Evolutionary conservation across 176 grass and related monocot genomes (phyloP), one percentile per base, ranked within the genome.

Genomic region (Oryza coarctata): DNA sequence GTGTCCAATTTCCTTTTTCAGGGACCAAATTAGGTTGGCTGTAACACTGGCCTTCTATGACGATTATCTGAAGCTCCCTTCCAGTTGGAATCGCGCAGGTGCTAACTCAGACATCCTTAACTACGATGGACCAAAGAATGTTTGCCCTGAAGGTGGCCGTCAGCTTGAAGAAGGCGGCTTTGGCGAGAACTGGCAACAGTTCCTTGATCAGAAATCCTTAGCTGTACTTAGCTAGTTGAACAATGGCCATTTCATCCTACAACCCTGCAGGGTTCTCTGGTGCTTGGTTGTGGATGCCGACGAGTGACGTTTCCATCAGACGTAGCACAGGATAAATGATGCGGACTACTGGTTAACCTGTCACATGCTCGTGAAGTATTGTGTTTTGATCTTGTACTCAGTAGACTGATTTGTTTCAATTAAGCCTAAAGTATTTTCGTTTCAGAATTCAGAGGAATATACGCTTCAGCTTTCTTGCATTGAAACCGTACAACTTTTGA

Each of bases 61-160:
- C 7, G 89, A 90, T 71, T 84, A 98, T 91, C 60, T 83, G 32
- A 93, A 89, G 67, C 89, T 95, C 74, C 89, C 96, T 75, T 77
- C 73, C 18, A 86, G 71, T 50, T 98, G 96, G 93, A 90, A 86
- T 77, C 80, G 85, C 6, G 25, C 52, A 75, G 58, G 76, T 32
- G 85, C 49, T 78, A 44, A 85, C 45, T 31, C 67, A 0, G 83
- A 93, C 27, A 75, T 95, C 68, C 70, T 89, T 31, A 36, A 57
- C 29, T 93, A 88, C 35, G 93, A 98, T 38, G 96, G 96, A 6
- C 96, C 96, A 2, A 89, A 68, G 76, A 93, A 41, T n/a, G 64
- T 88, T 57, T 95, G 96, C 63, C 74, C 65, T 36, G 60, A 83
- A 76, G 72, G 84, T 57, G 83, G 77, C 27, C 76, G 18, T 38